Evolutionary conservation across 2,329 filamentous ascomycete genomes (phyloP), one percentile per base, ranked within the genome.

Genomic region (Pestalotiopsis sp.): DNA sequence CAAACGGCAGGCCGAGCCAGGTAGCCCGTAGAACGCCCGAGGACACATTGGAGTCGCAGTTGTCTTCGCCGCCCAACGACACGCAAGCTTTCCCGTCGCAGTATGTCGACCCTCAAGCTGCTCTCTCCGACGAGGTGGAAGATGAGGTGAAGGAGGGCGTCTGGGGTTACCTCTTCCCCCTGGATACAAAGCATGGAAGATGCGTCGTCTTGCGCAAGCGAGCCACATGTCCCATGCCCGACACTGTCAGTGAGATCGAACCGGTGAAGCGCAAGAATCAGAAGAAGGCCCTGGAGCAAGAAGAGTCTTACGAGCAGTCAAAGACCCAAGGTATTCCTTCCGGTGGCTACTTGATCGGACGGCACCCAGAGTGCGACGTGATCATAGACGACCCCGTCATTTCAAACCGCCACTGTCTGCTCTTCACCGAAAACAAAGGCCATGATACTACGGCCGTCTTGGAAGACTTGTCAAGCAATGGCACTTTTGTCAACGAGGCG

Each of bases 391-490:
- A 93, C 65, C 91, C 90, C 1, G 93, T 93, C 4, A 91, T 98
- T 58, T 98, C 95, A 20, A 98, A 98, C 77, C 89, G 95, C 4
- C 93, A 95, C 79, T 94, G 91, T 72, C 81, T 93, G 9, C 73
- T 94, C 1, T 93, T 92, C 75, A 85, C 82, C 25, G 87, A 90
- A 76, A 88, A 88, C 70, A 88, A 88, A 72, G 86, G 84, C 11
- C 80, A 82, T 17, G 84, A 88, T 79, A 87, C 85, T 72, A 86
- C 89, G 57, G 95, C 94, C 9, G 88, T 98, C 13, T 81, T 99
- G 4, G 95, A 99, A 79, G 96, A 99, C 79, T 83, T 98, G 23
- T 99, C 96, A 6, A 96, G 91, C 77, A 99, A 99, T 78, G 96
- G 96, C 65, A 99, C 97, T 0, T 99, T 95, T 78, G 92, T 99